Base-by-base conservation (phyloP, 169 alveolate genomes). In the Babesia microti region DNA sequence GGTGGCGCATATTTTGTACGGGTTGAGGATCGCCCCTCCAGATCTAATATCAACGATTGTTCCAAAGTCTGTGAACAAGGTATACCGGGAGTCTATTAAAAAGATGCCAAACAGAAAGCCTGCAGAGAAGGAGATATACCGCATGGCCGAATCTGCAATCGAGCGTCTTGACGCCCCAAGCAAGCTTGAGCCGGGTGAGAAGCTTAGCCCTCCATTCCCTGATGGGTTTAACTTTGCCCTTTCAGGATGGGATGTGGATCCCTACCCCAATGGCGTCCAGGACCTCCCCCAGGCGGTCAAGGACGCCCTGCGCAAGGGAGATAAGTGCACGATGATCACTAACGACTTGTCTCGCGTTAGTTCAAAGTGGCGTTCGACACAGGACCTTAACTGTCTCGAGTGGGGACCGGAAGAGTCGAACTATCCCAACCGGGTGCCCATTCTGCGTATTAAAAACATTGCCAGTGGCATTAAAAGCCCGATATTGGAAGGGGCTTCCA, bases 191-290 rank as follows among this genome's bases (percentile, higher is more conserved):
- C 11, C 11, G 36, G n/a, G 36, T 30, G 36, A n/a, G n/a, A n/a
- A n/a, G n/a, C n/a, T n/a, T n/a, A n/a, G n/a, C n/a, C n/a, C n/a
- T n/a, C n/a, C n/a, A n/a, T n/a, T n/a, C n/a, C n/a, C n/a, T n/a
- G n/a, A 23, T 2, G 41, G 41, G 11, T 81, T 83, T 50, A 78
- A 76, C 66, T 81, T 88, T 46, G 79, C 44, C 4, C 65, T 85
- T 23, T 76, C 91, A 22, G 91, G 78, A 45, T 88, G 89, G 89
- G 84, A 81, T 54, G 89, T 79, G 19, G 95, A 88, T 32, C 93
- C 95, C 6, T 88, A 88, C 43, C 89, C 92, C 17, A 83, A 88
- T 54, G 95, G 95, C 30, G 91, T 83, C 11, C 95, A 88, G 50
- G 95, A 88, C 34, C 52, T 88, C 28, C 85, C 94, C 6, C 78